phyloP scores from a whole-genome alignment of 352 stramenopile species.

The Phytophthora citricola region DNA sequence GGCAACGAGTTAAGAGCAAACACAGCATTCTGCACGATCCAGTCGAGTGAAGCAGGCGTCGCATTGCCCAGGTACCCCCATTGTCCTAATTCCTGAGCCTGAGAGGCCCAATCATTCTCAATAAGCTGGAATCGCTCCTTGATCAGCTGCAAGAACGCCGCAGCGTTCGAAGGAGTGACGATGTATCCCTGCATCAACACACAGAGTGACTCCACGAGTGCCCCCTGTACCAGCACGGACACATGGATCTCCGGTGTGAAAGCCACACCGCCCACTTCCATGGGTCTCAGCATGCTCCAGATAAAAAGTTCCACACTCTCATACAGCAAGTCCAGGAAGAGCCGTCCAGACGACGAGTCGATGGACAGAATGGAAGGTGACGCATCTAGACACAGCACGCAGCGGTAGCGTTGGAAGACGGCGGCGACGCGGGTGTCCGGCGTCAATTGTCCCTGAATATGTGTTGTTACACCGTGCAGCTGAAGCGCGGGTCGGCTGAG shows the following conservation, averaged over 20 bases:
- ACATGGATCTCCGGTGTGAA: conserved; percentile 81
- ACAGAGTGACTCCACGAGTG: conserved; percentile 77
- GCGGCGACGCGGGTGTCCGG: conserved; percentile 56
- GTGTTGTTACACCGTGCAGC: conserved; percentile 25
- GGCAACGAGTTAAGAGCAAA: conserved; percentile 90
- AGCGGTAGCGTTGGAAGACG: conserved; percentile 82
- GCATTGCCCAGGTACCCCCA: conserved; percentile 35
- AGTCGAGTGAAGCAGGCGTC: conserved; percentile 65
- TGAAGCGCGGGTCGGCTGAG: conserved; percentile 10
- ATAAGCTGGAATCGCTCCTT: conserved; percentile 80
- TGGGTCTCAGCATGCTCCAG: conserved; percentile 62
- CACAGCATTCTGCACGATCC: conserved; percentile 85
- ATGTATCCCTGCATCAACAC: conserved; percentile 87
- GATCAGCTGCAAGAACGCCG: conserved; percentile 68
- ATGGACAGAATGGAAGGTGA: conserved; percentile 87
- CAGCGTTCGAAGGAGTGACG: conserved; percentile 64
- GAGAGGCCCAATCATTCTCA: conserved; percentile 80
- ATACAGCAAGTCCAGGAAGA: conserved; percentile 86
- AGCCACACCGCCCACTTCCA: conserved; percentile 51
- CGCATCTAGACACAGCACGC: conserved; percentile 84
- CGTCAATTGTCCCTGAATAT: conserved; percentile 48
- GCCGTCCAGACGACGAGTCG: conserved; percentile 66
- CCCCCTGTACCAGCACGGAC: conserved; percentile 84
- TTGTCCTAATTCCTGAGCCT: conserved; percentile 41
- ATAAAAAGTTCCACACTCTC: conserved; percentile 86